phyloP scores from a whole-genome alignment of 2,329 filamentous ascomycete genomes.

The Fusarium solani-melongenae region DNA sequence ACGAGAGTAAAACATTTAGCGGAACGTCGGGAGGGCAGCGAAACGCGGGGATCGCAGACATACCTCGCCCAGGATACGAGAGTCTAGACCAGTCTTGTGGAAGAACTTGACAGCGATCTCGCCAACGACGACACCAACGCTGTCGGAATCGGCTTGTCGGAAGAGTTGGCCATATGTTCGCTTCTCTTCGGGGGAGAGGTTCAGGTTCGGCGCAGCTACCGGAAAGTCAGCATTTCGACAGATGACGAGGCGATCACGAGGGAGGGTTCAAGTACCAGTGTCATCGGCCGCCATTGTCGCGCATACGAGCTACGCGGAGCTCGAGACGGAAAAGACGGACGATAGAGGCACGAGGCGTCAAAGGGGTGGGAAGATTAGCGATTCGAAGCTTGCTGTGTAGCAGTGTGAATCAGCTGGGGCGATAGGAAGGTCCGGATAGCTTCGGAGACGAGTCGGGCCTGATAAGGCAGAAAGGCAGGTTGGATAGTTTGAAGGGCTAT shows the following conservation, averaged over 20 bases:
- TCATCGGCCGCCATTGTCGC: conserved; percentile 45
- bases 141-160: conserved; percentile 90
- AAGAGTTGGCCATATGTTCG: conserved; percentile 94
- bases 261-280: conserved; percentile 29
- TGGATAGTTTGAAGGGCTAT: conserved; percentile 21
- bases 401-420: not conserved
- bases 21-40: not conserved
- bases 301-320: conserved; percentile 43
- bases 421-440: conserved; percentile 6
- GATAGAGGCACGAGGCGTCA: conserved; percentile 24
- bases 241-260: not conserved
- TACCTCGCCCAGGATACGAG: conserved; percentile 88
- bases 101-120: conserved; percentile 98
- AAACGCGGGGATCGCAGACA: conserved; percentile 44
- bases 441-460: conserved; percentile 17
- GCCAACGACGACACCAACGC: conserved; percentile 92
- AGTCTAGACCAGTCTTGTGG: conserved; percentile 91
- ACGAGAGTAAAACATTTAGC: conserved; percentile 6
- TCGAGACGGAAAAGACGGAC: conserved; percentile 35
- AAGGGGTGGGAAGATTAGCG: conserved; percentile 14
- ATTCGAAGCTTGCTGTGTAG: conserved; percentile 1
- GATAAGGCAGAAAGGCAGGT: conserved; percentile 14
- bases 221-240: conserved; percentile 25
- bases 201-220: conserved; percentile 74
- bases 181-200: conserved; percentile 92